Evolutionary conservation across 495 filamentous ascomycete genomes (phyloP), one percentile per base, ranked within the genome.

Genomic region (Podospora sp.): DNA sequence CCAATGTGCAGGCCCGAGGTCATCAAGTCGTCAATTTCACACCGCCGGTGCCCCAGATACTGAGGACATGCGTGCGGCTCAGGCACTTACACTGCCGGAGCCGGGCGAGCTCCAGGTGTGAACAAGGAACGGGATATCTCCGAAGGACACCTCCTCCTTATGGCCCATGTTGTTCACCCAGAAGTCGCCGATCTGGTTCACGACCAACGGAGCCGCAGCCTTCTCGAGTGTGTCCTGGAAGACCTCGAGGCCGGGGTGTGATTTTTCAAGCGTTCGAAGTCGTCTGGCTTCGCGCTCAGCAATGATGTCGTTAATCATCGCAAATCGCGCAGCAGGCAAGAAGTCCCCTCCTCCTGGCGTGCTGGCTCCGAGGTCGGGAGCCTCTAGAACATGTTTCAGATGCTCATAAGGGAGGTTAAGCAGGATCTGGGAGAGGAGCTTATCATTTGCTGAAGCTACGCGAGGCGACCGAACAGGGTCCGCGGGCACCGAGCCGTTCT

Each of bases 321-420:
- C 72, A 25, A 82, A 76, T 68, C 80, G 65, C 57, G 79, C 66
- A 21, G 75, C 73, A 4, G 82, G 76, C 20, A 67, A 80, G 21
- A 80, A 76, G 75, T 82, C 83, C 18, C 80, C 82, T 21, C 80
- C 82, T 21, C 8, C 57, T 16, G 27, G 27, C 11, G 81, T 68
- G 9, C 76, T 73, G 36, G 73, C 76, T 29, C 79, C 83, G 18
- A 86, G 72, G 49, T 74, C 76, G 4, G 75, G 75, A 16, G 85
- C 82, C 69, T 86, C 84, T 55, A 91, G 75, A 6, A 89, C 68
- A 36, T 75, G 77, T 69, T 89, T 84, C 40, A 91, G 80, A 25
- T 86, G 71, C 14, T 81, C 73, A 68, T 89, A 89, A 0, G 89
- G 89, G 1, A 91, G 74, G 58, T 90, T 89, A 40, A 91, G 75